A percentile compares a stretch with the other conserved stretches of the same genome.
These are phyloP conservation scores for Ceratocystis diversiconidia DNA, from an alignment of 2,329 filamentous ascomycete genomes.

Conservation along the genomic window DNA sequence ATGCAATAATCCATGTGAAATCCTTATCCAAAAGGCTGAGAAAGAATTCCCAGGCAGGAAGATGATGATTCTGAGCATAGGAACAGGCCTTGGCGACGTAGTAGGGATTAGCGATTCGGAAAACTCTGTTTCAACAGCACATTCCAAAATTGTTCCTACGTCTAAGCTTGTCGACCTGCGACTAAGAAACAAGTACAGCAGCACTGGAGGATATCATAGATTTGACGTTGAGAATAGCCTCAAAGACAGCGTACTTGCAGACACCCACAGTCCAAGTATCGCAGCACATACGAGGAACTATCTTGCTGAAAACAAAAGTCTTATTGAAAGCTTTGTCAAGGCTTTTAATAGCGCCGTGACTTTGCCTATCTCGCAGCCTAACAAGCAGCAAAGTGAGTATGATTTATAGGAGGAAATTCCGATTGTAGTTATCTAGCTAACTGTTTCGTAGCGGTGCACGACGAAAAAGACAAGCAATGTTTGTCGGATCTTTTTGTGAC, in stretches of 20 bases:
- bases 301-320: neutral
- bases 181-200: constrained; percentile 19
- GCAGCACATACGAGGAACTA: constrained; percentile 21
- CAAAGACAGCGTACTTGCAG: constrained; percentile 21
- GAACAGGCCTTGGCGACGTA: constrained; percentile 22
- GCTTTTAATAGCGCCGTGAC: too few species aligned
- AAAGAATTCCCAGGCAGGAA: constrained; percentile 20
- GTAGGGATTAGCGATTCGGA: constrained; percentile 19
- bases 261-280: constrained; percentile 19
- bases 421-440: too few species aligned
- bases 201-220: constrained; percentile 20
- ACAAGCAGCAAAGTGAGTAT: too few species aligned
- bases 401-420: too few species aligned
- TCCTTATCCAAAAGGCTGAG: constrained; percentile 23
- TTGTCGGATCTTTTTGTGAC: too few species aligned
- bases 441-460: too few species aligned
- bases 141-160: rapidly evolving
- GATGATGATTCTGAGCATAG: constrained; percentile 22
- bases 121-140: neutral
- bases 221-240: constrained; percentile 24
- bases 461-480: too few species aligned
- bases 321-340: too few species aligned
- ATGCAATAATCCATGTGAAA: constrained; percentile 25
- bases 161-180: neutral
- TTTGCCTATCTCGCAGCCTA: too few species aligned